These are phyloP conservation scores for Tolypocladium sp. DNA, from an alignment of 2,329 filamentous ascomycete species.

Conservation along the genomic window DNA sequence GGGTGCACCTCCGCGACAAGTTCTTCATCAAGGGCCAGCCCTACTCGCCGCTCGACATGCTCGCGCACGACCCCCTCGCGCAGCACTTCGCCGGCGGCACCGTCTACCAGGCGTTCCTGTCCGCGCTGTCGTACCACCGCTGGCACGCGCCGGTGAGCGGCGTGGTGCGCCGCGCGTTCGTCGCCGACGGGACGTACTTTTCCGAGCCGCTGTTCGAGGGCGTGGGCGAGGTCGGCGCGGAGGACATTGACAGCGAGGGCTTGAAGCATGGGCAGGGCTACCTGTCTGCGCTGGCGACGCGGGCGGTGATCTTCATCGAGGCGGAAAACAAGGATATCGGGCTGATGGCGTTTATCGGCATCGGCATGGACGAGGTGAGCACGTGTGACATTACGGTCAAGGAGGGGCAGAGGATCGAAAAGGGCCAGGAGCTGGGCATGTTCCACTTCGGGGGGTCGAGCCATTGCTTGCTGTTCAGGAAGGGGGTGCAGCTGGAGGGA, in stretches of 20 bases:
- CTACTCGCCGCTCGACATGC: slow-evolving; percentile 57
- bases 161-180: slow-evolving; percentile 45
- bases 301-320: slow-evolving; percentile 62
- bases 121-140: slow-evolving; percentile 58
- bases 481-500: slow-evolving; percentile 37
- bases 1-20: slow-evolving; percentile 45
- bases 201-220: slow-evolving; percentile 42
- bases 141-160: slow-evolving; percentile 65
- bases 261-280: slow-evolving; percentile 53
- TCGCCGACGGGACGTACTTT: slow-evolving; percentile 59
- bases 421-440: slow-evolving; percentile 68
- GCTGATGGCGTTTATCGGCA: slow-evolving; percentile 58
- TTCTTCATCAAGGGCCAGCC: slow-evolving; percentile 66
- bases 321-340: slow-evolving; percentile 60
- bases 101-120: slow-evolving; percentile 63
- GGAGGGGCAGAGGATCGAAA: slow-evolving; percentile 55
- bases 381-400: slow-evolving; percentile 63
- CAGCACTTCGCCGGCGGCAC: slow-evolving; percentile 50
- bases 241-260: slow-evolving; percentile 30
- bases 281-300: slow-evolving; percentile 56
- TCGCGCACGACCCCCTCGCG: slow-evolving; percentile 44
- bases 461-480: slow-evolving; percentile 58
- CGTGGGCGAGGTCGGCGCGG: slow-evolving; percentile 13
- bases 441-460: slow-evolving; percentile 73
- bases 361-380: slow-evolving; percentile 71